Evolutionary conservation across 1,139 yeast species (phyloP).

Genomic region (Suhomyces ambrosiae): DNA sequence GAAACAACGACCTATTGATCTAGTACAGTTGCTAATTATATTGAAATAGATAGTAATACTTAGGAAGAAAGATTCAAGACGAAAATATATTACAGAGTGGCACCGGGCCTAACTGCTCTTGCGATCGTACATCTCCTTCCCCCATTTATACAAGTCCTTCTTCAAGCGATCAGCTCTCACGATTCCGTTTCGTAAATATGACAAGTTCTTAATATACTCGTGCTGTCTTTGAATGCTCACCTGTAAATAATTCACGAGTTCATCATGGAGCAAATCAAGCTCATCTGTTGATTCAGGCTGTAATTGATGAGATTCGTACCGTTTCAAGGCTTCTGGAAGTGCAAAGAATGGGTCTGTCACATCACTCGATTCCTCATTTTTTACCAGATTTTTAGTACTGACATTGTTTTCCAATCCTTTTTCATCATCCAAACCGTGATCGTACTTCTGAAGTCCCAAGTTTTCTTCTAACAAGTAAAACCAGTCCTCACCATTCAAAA

Average conservation of each 20-base stretch:
- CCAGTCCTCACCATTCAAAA: conserved; percentile 87
- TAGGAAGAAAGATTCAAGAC: not conserved
- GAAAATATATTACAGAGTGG: not conserved
- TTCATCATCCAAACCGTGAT: conserved; percentile 57
- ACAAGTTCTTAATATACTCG: conserved; percentile 81
- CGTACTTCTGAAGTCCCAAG: conserved; percentile 67
- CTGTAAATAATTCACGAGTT: conserved; percentile 46
- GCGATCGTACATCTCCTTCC: conserved; percentile 80
- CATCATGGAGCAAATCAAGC: conserved; percentile 36
- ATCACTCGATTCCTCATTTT: conserved; percentile 23
- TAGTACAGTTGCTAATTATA: no score
- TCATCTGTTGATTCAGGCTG: conserved; percentile 33
- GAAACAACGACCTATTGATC: no score
- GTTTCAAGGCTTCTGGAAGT: conserved; percentile 37
- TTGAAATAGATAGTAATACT: conserved; percentile 1
- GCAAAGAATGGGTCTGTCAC: conserved; percentile 43
- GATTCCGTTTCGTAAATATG: conserved; percentile 69
- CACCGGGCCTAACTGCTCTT: conserved; percentile 25
- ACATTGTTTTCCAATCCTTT: conserved; percentile 2
- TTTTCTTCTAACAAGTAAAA: conserved; percentile 62
- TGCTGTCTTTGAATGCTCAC: conserved; percentile 79
- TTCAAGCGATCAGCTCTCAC: conserved; percentile 78
- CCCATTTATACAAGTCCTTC: conserved; percentile 73
- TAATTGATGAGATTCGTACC: conserved; percentile 39
- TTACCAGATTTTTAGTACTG: conserved; percentile 8